Conservation (phyloP, 805 yeast genomes). For the Priceomyces haplophilus region DNA sequence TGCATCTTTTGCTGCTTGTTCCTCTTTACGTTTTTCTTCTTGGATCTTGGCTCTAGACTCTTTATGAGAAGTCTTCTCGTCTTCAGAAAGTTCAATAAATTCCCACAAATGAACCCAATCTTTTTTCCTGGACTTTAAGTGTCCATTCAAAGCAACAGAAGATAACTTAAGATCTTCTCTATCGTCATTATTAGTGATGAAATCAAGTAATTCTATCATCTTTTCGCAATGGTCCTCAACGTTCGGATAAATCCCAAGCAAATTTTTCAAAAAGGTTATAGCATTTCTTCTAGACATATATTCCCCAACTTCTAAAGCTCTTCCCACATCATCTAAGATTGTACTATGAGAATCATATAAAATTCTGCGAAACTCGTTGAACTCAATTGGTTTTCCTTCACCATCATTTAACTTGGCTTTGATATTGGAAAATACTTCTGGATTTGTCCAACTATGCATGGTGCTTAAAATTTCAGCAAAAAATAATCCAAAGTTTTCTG, state of each 20-base stretch:
- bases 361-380: conserved; percentile 30
- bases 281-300: conserved; percentile 81
- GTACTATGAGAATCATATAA: conserved; percentile 56
- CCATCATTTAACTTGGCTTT: conserved; percentile 17
- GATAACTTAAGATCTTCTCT: conserved; percentile 83
- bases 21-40: conserved; percentile 13
- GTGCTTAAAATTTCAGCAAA: conserved; percentile 51
- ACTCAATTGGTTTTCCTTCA: conserved; percentile 16
- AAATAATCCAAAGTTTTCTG: conserved; percentile 80
- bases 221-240: conserved; percentile 63
- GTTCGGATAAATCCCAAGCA: conserved; percentile 61
- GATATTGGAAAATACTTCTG: conserved; percentile 21
- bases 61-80: conserved; percentile 31
- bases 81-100: conserved; percentile 49
- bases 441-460: conserved; percentile 44
- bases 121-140: conserved; percentile 52
- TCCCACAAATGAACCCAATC: conserved; percentile 55
- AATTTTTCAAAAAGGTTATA: conserved; percentile 69
- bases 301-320: conserved; percentile 47
- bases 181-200: conserved; percentile 49
- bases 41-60: conserved; percentile 21
- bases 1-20: conserved; percentile 8
- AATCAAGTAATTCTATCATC: conserved; percentile 46
- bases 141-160: conserved; percentile 67
- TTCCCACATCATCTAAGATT: conserved; percentile 42